Conservation (phyloP, 2,329 filamentous ascomycete genomes). For the Microsporum audouinii region DNA sequence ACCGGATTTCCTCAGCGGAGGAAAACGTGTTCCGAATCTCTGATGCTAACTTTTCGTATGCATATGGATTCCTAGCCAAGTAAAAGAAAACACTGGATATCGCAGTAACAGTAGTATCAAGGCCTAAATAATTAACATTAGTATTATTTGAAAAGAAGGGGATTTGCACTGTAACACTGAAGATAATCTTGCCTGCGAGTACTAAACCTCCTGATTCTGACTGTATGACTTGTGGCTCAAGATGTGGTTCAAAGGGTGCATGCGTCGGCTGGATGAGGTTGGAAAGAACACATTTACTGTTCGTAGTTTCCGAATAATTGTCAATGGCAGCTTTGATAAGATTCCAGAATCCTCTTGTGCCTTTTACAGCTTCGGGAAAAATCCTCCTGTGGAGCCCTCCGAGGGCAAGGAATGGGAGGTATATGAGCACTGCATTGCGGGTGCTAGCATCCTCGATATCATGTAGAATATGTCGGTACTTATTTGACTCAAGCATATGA, state of each 20-base stretch:
- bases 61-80: constrained; percentile 23
- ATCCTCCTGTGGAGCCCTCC: not conserved
- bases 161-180: not conserved
- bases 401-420: not conserved
- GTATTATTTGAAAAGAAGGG: not conserved
- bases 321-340: not conserved
- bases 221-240: not conserved
- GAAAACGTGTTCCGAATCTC: constrained; percentile 21
- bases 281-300: not conserved
- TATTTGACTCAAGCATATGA: not conserved
- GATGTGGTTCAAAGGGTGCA: not conserved
- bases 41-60: constrained; percentile 19
- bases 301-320: not conserved
- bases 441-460: not conserved
- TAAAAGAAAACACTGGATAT: constrained; percentile 32
- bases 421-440: not conserved
- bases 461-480: not conserved
- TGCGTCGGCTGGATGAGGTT: not conserved
- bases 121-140: constrained; percentile 16
- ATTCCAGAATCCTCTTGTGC: not conserved
- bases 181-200: not conserved
- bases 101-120: constrained; percentile 32
- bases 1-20: not conserved
- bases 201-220: not conserved
- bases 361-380: not conserved